Base-by-base conservation (phyloP, 805 yeast species). In the Kodamaea neixiangensis region DNA sequence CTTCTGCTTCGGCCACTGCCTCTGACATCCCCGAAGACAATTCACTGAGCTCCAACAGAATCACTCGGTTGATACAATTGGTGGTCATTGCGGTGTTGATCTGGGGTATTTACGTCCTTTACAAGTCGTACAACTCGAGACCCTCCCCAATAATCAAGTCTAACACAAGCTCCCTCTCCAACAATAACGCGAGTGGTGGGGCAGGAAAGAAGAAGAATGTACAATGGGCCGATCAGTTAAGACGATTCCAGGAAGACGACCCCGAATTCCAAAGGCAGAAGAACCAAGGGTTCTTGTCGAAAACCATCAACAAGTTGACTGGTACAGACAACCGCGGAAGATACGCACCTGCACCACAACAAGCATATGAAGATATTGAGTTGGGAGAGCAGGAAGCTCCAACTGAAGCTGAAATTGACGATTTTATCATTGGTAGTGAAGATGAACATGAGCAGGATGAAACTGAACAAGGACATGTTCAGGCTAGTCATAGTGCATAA, bases 401-500 rank as follows among this genome's bases (percentile, higher is more conserved):
- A 7, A 49, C 41, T 7, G 38, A 34, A 17, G 46, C 50, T 10
- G 51, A 47, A 7, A 58, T 52, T 5, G 79, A 76, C 49, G 76
- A 77, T 35, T 78, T 79, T 50, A 67, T 75, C n/a, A 73, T 79
- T 44, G 77, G 68, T 31, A 75, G 80, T 56, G 83, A 79, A 46
- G 82, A 78, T 34, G 82, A 79, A 44, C 5, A 25, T 25, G 57
- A 31, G 20, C 33, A 39, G 6, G 21, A 53, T 34, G 58, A 53
- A 19, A 37, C 41, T 37, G 57, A 31, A 7, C 43, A 45, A 25
- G 45, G 45, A 29, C 45, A 42, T 42, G 47, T 47, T 39, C 35
- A 38, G 46, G 19, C 37, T 19, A 40, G 44, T 21, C 44, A 40
- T 20, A 40, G 21, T 19, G 44, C 29, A 40, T 40, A 40, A 40